A percentile compares a stretch with the other conserved stretches of the same genome.
These are phyloP conservation scores for Ceriops decandra DNA, from an alignment of 345 rosid species.

Conservation along the genomic window DNA sequence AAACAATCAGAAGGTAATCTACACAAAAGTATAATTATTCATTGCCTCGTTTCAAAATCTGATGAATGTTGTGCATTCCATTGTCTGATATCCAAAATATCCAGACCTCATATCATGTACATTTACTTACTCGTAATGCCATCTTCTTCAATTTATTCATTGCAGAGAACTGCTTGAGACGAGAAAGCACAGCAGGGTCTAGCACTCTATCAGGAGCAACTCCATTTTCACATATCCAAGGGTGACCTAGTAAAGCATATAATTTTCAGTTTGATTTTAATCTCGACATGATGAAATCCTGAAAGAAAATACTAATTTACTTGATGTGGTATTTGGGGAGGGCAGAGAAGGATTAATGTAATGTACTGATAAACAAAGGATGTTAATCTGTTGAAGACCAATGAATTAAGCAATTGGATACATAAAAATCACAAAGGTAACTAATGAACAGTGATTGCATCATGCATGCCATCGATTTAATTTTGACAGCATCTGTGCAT, in stretches of 20 bases:
- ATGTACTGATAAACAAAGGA: too few relatives aligned
- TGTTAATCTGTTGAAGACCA: too few relatives aligned
- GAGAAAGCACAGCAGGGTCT: constrained; percentile 95
- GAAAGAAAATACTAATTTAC: background rate
- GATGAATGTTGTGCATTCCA: background rate
- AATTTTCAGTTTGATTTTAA: constrained; percentile 6
- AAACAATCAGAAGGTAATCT: background rate
- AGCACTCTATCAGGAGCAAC: constrained; percentile 95
- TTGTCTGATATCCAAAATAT: background rate
- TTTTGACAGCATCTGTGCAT: too few relatives aligned
- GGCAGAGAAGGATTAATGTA: too few relatives aligned
- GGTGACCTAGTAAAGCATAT: constrained; percentile 61
- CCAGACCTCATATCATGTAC: background rate
- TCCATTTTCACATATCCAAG: constrained; percentile 98
- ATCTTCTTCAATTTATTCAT: constrained; percentile 98
- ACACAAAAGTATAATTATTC: background rate
- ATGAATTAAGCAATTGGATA: too few relatives aligned
- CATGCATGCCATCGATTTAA: background rate
- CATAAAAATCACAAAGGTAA: too few relatives aligned
- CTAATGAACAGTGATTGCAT: too few relatives aligned
- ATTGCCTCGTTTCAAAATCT: background rate
- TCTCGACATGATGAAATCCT: background rate
- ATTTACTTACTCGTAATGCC: constrained; percentile 80
- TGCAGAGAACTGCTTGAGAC: constrained; percentile 94
- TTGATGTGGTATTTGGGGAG: too few relatives aligned